Evolutionary conservation across 2,329 filamentous ascomycete species (phyloP), one percentile per base, ranked within the genome.

Genomic region (Thelonectria discophora): DNA sequence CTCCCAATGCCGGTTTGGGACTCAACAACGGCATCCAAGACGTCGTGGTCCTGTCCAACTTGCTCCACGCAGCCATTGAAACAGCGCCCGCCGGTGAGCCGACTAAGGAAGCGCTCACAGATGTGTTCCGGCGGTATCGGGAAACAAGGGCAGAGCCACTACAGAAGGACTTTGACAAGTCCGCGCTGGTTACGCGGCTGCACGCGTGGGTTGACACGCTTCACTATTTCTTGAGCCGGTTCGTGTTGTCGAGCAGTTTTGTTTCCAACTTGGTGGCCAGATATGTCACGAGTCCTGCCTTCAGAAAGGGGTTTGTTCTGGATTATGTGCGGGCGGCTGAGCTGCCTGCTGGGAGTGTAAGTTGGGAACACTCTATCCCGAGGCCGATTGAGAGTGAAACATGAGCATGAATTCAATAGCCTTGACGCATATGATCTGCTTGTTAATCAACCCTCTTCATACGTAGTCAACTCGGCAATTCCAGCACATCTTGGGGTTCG

Each of bases 401-500:
- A 37, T 37, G 34, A 37, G 6, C 12, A 37, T 2, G 34, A 13
- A 1, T 13, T 13, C 7, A 34, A 3, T 9, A 34, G 3, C 3
- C 3, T 3, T 34, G 10, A 13, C 7, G 7, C 13, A 34, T 8
- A 34, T 13, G 32, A 34, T 34, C 13, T 11, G 32, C 10, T 34
- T 34, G 12, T 13, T 34, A 5, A 11, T 34, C 8, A 9, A 4
- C 3, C 12, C 9, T 4, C 32, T 11, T 34, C 32, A 55, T 77
- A 82, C 10, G 62, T 76, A 6, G 79, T 85, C 66, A 85, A 64
- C 65, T 76, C 69, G 0, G 83, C 83, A 13, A 76, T 79, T 0
- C 80, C 82, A 20, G 70, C 58, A 2, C 78, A 78, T 13, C 76
- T 73, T 0, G 84, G 84, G 27, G n/a, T 88, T 90, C 0, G 90